Conservation (phyloP, 805 yeast species). For the Suhomyces prunicola region DNA sequence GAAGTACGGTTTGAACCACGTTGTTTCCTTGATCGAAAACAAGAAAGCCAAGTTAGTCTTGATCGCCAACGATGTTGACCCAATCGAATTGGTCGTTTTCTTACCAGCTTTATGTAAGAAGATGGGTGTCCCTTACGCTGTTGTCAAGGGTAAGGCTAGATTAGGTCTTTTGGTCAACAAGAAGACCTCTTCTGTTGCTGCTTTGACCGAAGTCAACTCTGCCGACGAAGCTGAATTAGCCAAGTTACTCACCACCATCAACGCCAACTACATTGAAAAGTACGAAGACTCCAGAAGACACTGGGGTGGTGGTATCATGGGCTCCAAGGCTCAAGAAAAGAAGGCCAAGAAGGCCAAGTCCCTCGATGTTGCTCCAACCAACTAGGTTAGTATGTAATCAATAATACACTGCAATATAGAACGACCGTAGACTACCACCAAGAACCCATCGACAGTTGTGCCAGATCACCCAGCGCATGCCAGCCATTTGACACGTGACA, state of each 20-base stretch:
- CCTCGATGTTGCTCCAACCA: constrained; percentile 32
- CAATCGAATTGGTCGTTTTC: constrained; percentile 95
- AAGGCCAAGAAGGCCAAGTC: constrained; percentile 70
- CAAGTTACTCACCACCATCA: constrained; percentile 85
- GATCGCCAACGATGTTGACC: constrained; percentile 99
- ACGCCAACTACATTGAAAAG: constrained; percentile 89
- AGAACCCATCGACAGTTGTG: too few species aligned
- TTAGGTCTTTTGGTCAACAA: constrained; percentile 96
- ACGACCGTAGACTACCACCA: not conserved
- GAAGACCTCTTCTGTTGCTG: constrained; percentile 96
- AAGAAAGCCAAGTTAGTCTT: constrained; percentile 97
- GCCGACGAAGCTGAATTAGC: constrained; percentile 96
- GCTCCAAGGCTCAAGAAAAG: constrained; percentile 89
- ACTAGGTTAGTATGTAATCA: constrained; percentile 5
- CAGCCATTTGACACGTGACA: not conserved
- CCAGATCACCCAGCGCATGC: too few species aligned
- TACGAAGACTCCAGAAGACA: constrained; percentile 95
- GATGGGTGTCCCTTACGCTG: constrained; percentile 99
- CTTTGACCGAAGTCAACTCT: constrained; percentile 89
- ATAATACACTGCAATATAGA: not conserved
- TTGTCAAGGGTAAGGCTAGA: constrained; percentile 98
- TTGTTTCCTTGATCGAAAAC: constrained; percentile 95
- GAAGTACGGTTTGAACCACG: constrained; percentile 99
- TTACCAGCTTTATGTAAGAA: constrained; percentile 98
- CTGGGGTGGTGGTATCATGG: constrained; percentile 99